Evolutionary conservation across 257 asterid species (phyloP).

Genomic region (Thymus mandschuricus): DNA sequence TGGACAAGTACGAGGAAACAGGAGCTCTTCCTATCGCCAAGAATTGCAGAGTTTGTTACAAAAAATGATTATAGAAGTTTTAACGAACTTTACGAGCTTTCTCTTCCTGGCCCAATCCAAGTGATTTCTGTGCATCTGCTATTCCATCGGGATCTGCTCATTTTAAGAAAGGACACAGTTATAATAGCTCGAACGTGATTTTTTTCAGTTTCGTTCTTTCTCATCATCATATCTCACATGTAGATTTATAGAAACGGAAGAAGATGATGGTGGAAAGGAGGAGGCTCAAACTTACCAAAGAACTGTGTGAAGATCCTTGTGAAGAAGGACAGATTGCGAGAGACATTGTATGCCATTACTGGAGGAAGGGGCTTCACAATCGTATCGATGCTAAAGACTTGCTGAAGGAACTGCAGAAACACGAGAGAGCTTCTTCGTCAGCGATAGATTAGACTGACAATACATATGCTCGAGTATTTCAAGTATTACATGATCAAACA

Average conservation of each 20-base stretch:
- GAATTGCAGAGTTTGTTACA: neutral
- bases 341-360: constrained; percentile 71
- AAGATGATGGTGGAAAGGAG: neutral
- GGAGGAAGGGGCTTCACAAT: constrained; percentile 94
- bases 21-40: neutral
- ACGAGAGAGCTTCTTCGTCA: constrained; percentile 19
- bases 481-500: neutral
- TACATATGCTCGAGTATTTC: neutral
- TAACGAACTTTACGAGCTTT: constrained; percentile 75
- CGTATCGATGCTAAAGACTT: constrained; percentile 88
- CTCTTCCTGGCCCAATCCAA: constrained; percentile 91
- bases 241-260: neutral
- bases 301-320: constrained; percentile 95
- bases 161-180: constrained; percentile 20
- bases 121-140: constrained; percentile 89
- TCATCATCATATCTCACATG: neutral
- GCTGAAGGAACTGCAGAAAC: constrained; percentile 81
- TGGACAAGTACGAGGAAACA: neutral
- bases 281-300: constrained; percentile 56
- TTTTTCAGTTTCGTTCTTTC: neutral
- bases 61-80: neutral
- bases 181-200: neutral
- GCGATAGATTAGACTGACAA: neutral
- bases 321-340: constrained; percentile 92
- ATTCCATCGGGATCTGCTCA: constrained; percentile 90